Conservation (phyloP, 495 filamentous ascomycete species). For the Penicillium arizonense region DNA sequence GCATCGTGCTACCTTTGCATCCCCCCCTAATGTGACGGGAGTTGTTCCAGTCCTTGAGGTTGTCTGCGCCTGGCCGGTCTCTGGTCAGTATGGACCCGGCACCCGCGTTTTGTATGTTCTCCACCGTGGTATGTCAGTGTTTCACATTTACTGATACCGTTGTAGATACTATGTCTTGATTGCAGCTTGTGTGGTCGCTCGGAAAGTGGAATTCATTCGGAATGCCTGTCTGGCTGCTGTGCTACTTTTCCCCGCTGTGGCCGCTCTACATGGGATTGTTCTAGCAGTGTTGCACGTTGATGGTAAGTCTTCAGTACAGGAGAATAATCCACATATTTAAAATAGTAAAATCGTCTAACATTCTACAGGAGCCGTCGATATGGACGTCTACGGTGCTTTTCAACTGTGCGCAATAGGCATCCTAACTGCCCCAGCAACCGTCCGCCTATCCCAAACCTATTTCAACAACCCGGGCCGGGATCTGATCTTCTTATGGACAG, state of each 20-base stretch:
- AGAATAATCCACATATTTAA: not conserved
- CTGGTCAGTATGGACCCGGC: slow-evolving; percentile 59
- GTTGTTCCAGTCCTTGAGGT: slow-evolving; percentile 38
- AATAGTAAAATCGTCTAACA: not conserved
- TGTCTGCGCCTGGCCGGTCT: slow-evolving; percentile 60
- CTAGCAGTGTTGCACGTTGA: slow-evolving; percentile 51
- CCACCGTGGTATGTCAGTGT: not conserved
- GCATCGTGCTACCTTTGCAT: slow-evolving; percentile 22
- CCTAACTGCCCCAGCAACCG: slow-evolving; percentile 55
- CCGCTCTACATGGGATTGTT: slow-evolving; percentile 58
- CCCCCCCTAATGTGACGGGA: slow-evolving; percentile 20
- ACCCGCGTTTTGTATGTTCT: slow-evolving; percentile 52
- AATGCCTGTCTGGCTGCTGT: slow-evolving; percentile 61
- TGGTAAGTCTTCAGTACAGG: slow-evolving; percentile 32
- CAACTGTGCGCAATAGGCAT: slow-evolving; percentile 62
- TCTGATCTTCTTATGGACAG: slow-evolving; percentile 60
- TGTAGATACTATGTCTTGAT: slow-evolving; percentile 58
- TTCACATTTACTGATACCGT: slow-evolving; percentile 9
- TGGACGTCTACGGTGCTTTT: slow-evolving; percentile 65
- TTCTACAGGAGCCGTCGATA: slow-evolving; percentile 52
- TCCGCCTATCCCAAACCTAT: slow-evolving; percentile 55
- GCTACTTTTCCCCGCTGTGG: slow-evolving; percentile 58
- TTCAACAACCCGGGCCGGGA: slow-evolving; percentile 60
- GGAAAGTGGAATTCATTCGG: slow-evolving; percentile 55
- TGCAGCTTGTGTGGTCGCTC: slow-evolving; percentile 55